A percentile compares a stretch with the other conserved stretches of the same genome.
phyloP scores from a whole-genome alignment of 2,329 filamentous ascomycete genomes.

The Talaromyces sp. region DNA sequence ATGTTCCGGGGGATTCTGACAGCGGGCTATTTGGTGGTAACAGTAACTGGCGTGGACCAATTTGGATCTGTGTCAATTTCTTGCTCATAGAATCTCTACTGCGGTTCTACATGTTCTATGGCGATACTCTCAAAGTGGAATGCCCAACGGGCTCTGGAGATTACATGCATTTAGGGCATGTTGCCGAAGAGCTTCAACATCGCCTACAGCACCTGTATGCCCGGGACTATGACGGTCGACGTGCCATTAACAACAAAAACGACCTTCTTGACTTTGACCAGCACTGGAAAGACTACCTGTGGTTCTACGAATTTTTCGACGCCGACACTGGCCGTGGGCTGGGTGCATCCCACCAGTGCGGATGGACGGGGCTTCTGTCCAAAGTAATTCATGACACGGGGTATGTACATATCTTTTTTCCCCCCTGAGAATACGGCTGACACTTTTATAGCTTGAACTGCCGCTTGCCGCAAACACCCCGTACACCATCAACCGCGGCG shows the following conservation, averaged over 20 bases:
- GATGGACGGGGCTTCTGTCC: conserved; percentile 92
- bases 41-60: conserved; percentile 94
- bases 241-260: conserved; percentile 81
- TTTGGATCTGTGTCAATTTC: conserved; percentile 96
- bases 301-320: conserved; percentile 98
- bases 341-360: conserved; percentile 89
- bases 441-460: conserved; percentile 63
- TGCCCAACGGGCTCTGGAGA: conserved; percentile 92
- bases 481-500: conserved; percentile 76
- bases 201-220: conserved; percentile 88
- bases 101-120: conserved; percentile 94
- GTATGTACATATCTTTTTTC: conserved; percentile 43
- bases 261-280: conserved; percentile 86
- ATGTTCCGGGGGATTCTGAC: conserved; percentile 93
- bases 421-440: conserved; percentile 20
- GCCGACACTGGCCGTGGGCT: conserved; percentile 84
- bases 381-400: conserved; percentile 98
- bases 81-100: conserved; percentile 90
- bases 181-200: conserved; percentile 92
- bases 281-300: conserved; percentile 87
- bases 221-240: conserved; percentile 74
- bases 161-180: conserved; percentile 90
- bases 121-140: conserved; percentile 79
- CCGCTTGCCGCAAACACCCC: conserved; percentile 86
- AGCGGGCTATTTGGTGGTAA: conserved; percentile 93